These are phyloP conservation scores for Blastobotrys persicus DNA, from an alignment of 1,139 yeast species.

Conservation along the genomic window DNA sequence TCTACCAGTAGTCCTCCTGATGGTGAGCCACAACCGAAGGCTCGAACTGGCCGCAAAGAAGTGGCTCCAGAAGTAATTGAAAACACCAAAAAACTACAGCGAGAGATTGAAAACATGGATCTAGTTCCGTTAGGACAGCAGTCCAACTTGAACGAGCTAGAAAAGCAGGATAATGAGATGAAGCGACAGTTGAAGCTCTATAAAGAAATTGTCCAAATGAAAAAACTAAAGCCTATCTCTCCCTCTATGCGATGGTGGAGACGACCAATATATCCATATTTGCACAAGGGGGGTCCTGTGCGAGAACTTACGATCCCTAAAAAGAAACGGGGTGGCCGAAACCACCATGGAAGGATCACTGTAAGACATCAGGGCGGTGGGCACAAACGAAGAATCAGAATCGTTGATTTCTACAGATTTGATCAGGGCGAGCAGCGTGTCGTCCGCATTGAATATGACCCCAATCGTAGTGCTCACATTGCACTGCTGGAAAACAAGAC, in stretches of 20 bases:
- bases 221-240: constrained; percentile 73
- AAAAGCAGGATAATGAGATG: constrained; percentile 70
- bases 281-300: constrained; percentile 82
- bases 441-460: constrained; percentile 90
- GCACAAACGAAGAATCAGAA: constrained; percentile 80
- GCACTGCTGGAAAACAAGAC: constrained; percentile 71
- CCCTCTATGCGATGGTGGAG: constrained; percentile 91
- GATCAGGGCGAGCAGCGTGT: constrained; percentile 75
- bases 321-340: constrained; percentile 83
- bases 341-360: constrained; percentile 82
- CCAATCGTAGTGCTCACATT: constrained; percentile 90
- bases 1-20: neutral
- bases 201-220: constrained; percentile 67
- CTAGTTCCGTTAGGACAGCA: constrained; percentile 33
- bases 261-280: constrained; percentile 81
- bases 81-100: constrained; percentile 7
- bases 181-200: constrained; percentile 72
- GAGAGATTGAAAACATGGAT: constrained; percentile 16
- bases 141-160: constrained; percentile 58
- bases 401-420: constrained; percentile 71
- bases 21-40: constrained; percentile 10
- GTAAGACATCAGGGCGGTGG: constrained; percentile 98
- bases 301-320: constrained; percentile 71
- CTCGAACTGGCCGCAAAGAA: constrained; percentile 13
- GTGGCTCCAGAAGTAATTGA: constrained; percentile 10